A percentile compares a stretch with the other conserved stretches of the same genome.
These are phyloP conservation scores for Fistulinella prunicolor DNA, from an alignment of 768 basidiomycete species.

Conservation along the genomic window DNA sequence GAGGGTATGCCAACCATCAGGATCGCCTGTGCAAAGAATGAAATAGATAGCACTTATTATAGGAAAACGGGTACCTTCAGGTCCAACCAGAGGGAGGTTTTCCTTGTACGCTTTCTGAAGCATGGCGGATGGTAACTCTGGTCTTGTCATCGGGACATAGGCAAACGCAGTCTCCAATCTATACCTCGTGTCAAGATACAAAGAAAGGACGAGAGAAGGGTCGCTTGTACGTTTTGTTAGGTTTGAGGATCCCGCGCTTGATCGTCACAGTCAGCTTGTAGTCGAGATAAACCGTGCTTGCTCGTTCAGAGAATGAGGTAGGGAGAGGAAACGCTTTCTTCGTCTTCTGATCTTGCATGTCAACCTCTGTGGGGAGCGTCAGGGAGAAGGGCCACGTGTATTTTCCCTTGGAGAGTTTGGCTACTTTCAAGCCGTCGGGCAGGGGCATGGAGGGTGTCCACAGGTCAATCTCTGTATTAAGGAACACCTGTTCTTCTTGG, in stretches of 20 bases:
- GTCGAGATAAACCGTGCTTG: conserved; percentile 54
- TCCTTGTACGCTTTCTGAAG: conserved; percentile 37
- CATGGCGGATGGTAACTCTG: conserved; percentile 36
- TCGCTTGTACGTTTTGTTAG: conserved; percentile 45
- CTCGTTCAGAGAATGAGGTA: conserved; percentile 53
- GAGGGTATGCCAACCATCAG: conserved; percentile 38
- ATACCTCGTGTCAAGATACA: not conserved
- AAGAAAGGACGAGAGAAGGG: not conserved
- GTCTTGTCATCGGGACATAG: conserved; percentile 33
- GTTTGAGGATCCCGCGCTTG: conserved; percentile 45
- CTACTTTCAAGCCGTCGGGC: conserved; percentile 21
- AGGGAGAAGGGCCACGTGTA: conserved; percentile 49
- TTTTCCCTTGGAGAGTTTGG: conserved; percentile 43
- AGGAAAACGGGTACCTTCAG: conserved; percentile 21
- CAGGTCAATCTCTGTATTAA: conserved; percentile 40
- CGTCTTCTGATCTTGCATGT: conserved; percentile 37
- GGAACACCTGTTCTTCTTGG: conserved; percentile 51
- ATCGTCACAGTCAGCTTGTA: conserved; percentile 52
- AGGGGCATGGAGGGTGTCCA: conserved; percentile 37
- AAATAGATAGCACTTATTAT: not conserved
- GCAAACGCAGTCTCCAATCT: conserved; percentile 34
- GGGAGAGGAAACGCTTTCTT: conserved; percentile 42
- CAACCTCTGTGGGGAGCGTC: conserved; percentile 42
- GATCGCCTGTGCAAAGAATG: conserved; percentile 27
- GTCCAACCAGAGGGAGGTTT: conserved; percentile 33